Evolutionary conservation across 441 rosid genomes (phyloP).

Genomic region (Populus hybrid): DNA sequence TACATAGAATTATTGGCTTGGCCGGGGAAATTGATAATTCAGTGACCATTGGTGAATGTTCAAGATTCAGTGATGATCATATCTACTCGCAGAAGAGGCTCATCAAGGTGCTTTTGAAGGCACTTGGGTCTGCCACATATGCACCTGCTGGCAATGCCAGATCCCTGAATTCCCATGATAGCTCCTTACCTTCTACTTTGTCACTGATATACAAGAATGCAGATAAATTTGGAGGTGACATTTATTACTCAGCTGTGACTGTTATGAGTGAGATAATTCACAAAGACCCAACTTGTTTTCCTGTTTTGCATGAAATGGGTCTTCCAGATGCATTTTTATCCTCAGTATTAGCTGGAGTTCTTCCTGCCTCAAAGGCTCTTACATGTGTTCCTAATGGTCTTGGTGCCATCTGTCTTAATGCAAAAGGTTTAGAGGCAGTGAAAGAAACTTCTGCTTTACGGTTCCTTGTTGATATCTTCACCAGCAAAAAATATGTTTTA

Average conservation of each 20-base stretch:
- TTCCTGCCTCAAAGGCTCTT: constrained; percentile 96
- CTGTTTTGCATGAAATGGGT: constrained; percentile 79
- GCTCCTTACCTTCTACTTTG: constrained; percentile 76
- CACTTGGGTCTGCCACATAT: constrained; percentile 97
- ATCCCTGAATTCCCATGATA: constrained; percentile 71
- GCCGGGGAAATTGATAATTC: constrained; percentile 51
- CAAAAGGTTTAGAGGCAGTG: constrained; percentile 91
- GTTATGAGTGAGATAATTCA: constrained; percentile 99
- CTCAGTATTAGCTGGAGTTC: constrained; percentile 79
- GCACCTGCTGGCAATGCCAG: constrained; percentile 72
- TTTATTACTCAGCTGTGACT: constrained; percentile 92
- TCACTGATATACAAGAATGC: constrained; percentile 72
- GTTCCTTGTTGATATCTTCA: constrained; percentile 80
- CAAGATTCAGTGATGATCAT: constrained; percentile 57
- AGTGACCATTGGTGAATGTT: constrained; percentile 58
- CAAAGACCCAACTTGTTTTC: constrained; percentile 93
- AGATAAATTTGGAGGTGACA: constrained; percentile 94
- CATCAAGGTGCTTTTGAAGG: constrained; percentile 88
- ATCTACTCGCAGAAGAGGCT: constrained; percentile 82
- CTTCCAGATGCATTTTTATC: constrained; percentile 93
- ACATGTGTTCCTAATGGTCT: constrained; percentile 94
- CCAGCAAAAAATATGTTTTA: constrained; percentile 83
- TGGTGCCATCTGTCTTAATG: constrained; percentile 95
- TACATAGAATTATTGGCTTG: constrained; percentile 66
- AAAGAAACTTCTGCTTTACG: constrained; percentile 80